phyloP scores from a whole-genome alignment of 2,329 filamentous ascomycete species.

The Cryphonectria radicalis region DNA sequence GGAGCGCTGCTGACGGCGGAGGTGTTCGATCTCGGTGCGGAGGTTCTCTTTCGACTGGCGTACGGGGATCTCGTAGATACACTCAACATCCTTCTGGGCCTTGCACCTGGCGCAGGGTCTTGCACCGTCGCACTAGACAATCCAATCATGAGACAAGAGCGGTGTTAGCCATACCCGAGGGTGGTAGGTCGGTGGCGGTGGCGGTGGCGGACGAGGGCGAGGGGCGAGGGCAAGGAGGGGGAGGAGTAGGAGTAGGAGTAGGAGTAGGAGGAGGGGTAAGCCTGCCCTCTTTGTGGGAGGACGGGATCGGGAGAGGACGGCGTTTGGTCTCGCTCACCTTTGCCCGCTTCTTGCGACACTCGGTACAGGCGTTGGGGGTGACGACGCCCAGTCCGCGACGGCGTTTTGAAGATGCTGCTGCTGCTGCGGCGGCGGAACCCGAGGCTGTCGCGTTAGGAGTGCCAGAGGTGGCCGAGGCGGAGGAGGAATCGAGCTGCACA shows the following conservation, averaged over 20 bases:
- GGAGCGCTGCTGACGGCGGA: slow-evolving; percentile 58
- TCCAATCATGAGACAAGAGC: slow-evolving; percentile 1
- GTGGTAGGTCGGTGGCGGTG: too few relatives aligned
- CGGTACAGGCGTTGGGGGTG: slow-evolving; percentile 64
- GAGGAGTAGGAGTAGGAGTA: slow-evolving; percentile 6
- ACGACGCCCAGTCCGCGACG: slow-evolving; percentile 60
- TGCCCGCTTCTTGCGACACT: slow-evolving; percentile 65
- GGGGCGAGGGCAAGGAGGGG: not conserved
- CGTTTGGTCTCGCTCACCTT: slow-evolving; percentile 49
- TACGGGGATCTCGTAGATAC: slow-evolving; percentile 65
- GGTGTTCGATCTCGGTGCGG: slow-evolving; percentile 60
- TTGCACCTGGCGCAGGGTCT: slow-evolving; percentile 60
- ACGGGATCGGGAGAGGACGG: not conserved
- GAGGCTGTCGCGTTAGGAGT: slow-evolving; percentile 31
- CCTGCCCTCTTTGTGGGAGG: not conserved
- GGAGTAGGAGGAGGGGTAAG: not conserved
- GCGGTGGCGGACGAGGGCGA: not conserved
- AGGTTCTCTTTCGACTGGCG: slow-evolving; percentile 67
- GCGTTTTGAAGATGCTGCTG: slow-evolving; percentile 49
- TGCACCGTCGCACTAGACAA: slow-evolving; percentile 60
- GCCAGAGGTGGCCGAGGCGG: slow-evolving; percentile 33
- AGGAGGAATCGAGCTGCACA: slow-evolving; percentile 32
- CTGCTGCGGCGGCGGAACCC: slow-evolving; percentile 28
- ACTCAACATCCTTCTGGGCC: slow-evolving; percentile 58
- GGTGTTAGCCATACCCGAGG: slow-evolving; percentile 10